A percentile compares a stretch with the other conserved stretches of the same genome.
Conservation (phyloP, 805 yeast genomes). For the Brettanomyces sp. region DNA sequence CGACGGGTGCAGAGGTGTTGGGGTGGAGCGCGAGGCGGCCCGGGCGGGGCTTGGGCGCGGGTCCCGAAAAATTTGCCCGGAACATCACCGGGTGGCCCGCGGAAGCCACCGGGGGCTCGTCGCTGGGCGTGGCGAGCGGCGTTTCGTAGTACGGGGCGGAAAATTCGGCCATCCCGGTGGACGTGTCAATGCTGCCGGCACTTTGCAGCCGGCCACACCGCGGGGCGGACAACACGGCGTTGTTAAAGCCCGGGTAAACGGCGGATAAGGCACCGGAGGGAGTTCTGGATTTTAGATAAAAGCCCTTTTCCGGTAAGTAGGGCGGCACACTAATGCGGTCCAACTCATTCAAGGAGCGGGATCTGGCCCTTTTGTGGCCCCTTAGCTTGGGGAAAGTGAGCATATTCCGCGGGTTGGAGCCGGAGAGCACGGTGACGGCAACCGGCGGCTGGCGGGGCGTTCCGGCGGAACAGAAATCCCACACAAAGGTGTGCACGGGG, state of each 20-base stretch:
- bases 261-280: no score
- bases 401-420: no score
- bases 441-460: background rate
- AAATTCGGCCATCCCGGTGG: background rate
- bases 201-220: no score
- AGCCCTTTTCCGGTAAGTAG: no score
- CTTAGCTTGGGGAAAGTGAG: background rate
- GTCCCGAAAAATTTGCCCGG: no score
- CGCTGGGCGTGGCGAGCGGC: background rate
- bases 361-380: constrained; percentile 1
- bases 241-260: no score
- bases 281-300: no score
- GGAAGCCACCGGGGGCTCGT: background rate
- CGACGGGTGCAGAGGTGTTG: no score
- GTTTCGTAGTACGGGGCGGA: background rate
- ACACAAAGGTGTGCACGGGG: constrained; percentile 21
- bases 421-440: background rate
- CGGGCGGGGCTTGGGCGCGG: no score
- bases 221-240: no score
- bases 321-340: background rate
- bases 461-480: constrained; percentile 19
- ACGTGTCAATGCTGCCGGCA: background rate
- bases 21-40: no score
- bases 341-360: background rate
- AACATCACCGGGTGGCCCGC: no score